Evolutionary conservation across 129 eudicot species (phyloP), one percentile per base, ranked within the genome.

Genomic region (Lactuca saligna): DNA sequence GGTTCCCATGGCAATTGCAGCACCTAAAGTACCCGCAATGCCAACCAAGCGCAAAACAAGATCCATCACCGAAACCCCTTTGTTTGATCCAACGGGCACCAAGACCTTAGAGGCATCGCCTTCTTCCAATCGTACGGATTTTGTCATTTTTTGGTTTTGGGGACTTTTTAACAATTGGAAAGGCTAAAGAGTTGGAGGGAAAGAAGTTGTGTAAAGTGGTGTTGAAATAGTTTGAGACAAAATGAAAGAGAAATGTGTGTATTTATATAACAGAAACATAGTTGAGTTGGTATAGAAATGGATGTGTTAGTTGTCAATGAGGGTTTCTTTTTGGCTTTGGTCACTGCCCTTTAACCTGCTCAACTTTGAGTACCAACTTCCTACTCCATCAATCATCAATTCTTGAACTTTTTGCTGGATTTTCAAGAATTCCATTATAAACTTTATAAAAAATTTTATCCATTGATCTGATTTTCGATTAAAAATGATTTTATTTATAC

Each of bases 1-100:
- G 31, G 95, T 88, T 16, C 91, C 98, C 98, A 86, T 88, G 37
- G 89, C 89, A 11, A 84, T 54, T 7, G 98, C 87, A 54, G 91
- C 87, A 49, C 77, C 96, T 69, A 89, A 63, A 17, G 98, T 84
- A 7, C 82, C 91, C 14, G 79, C 57, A 11, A 83, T 73, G 9
- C 87, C 98, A 11, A 84, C 61, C 20, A 84, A 64, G 10, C 95
- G 74, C 6, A 85, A 50, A 66, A 87, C 42, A 63, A 86, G 82
- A 42, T 92, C 98, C 17, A 81, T 14, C 14, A 92, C 79, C 0
- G 95, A 50, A 41, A 89, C 56, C 44, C 83, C 88, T 77, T 83
- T 81, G 83, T 71, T 88, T 42, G 74, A 59, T 20, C 79, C 53
- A 44, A 32, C 75, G 0, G 84, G 78, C 39, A 77, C 56, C 0